Percentiles rank a stretch among this genome's conserved stretches.
Evolutionary conservation across 2,329 filamentous ascomycete species (phyloP).

Genomic region (Fusarium circinatum): DNA sequence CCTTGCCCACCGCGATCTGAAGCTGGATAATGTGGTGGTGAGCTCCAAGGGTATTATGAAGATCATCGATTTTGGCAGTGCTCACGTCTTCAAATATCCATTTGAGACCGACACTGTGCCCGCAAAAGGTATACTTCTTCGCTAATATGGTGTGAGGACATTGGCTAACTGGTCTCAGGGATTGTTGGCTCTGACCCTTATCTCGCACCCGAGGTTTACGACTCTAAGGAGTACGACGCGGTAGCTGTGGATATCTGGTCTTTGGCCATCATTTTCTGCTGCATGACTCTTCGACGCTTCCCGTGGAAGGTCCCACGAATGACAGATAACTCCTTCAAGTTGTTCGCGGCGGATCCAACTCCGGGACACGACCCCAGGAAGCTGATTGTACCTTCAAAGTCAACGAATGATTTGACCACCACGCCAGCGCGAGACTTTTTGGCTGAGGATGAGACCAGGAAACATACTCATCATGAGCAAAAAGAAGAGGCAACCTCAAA

Average conservation of each 20-base stretch:
- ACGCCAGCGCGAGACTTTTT: conserved; percentile 54
- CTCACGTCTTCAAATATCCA: conserved; percentile 95
- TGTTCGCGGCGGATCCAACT: conserved; percentile 88
- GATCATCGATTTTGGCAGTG: conserved; percentile 98
- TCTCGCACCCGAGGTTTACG: conserved; percentile 95
- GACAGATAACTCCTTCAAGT: conserved; percentile 92
- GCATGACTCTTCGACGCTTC: conserved; percentile 94
- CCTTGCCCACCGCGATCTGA: conserved; percentile 92
- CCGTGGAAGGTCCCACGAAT: conserved; percentile 95
- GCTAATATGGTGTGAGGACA: background rate
- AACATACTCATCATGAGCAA: conserved; percentile 32
- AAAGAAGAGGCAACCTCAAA: conserved; percentile 29
- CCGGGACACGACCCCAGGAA: conserved; percentile 73
- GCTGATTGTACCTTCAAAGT: conserved; percentile 58
- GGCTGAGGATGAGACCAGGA: conserved; percentile 48
- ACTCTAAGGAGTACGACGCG: conserved; percentile 91
- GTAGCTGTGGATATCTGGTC: conserved; percentile 98
- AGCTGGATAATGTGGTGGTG: conserved; percentile 97
- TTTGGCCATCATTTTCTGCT: conserved; percentile 97
- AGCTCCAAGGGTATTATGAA: conserved; percentile 98
- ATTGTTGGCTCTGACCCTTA: conserved; percentile 91
- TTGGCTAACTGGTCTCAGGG: conserved; percentile 50
- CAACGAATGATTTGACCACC: conserved; percentile 56
- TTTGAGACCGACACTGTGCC: conserved; percentile 77
- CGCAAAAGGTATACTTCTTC: conserved; percentile 49